These are phyloP conservation scores for Agaricales sp. DNA, from an alignment of 1,284 basidiomycete genomes.

Conservation along the genomic window DNA sequence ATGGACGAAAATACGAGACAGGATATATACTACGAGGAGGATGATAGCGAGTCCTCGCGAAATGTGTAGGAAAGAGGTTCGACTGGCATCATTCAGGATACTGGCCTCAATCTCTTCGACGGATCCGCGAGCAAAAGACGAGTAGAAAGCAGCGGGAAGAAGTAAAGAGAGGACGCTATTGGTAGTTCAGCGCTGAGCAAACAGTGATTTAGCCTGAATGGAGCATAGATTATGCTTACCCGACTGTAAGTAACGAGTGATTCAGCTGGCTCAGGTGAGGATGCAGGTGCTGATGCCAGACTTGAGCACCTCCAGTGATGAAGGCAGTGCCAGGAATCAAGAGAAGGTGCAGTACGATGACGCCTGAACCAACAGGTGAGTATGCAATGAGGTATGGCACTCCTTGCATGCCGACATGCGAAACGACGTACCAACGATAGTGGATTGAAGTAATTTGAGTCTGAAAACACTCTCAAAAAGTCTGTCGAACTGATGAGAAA, in stretches of 20 bases:
- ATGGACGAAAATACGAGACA: conserved; percentile 55
- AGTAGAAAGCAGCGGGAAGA: conserved; percentile 55
- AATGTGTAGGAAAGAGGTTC: conserved; percentile 40
- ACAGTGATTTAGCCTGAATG: background rate
- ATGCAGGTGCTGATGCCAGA: conserved; percentile 35
- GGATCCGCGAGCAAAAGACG: conserved; percentile 38
- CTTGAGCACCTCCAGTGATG: conserved; percentile 46
- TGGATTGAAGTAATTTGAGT: conserved; percentile 45
- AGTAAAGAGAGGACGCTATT: conserved; percentile 48
- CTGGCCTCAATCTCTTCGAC: conserved; percentile 14
- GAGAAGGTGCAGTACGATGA: conserved; percentile 50
- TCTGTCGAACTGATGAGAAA: conserved; percentile 1
- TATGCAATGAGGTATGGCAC: too few relatives aligned
- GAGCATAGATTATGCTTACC: conserved; percentile 27
- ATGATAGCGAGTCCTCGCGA: conserved; percentile 53
- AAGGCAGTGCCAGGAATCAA: conserved; percentile 53
- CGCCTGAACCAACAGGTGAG: conserved; percentile 25
- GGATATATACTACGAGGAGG: conserved; percentile 51
- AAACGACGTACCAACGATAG: conserved; percentile 38
- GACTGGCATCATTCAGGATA: conserved; percentile 32
- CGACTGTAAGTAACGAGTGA: conserved; percentile 54
- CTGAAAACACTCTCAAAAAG: conserved; percentile 17
- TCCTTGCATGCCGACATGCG: background rate
- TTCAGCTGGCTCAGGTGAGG: conserved; percentile 48
- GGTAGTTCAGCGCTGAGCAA: background rate